Base-by-base conservation (phyloP, 345 rosid genomes). In the Eutrema heterophyllum region DNA sequence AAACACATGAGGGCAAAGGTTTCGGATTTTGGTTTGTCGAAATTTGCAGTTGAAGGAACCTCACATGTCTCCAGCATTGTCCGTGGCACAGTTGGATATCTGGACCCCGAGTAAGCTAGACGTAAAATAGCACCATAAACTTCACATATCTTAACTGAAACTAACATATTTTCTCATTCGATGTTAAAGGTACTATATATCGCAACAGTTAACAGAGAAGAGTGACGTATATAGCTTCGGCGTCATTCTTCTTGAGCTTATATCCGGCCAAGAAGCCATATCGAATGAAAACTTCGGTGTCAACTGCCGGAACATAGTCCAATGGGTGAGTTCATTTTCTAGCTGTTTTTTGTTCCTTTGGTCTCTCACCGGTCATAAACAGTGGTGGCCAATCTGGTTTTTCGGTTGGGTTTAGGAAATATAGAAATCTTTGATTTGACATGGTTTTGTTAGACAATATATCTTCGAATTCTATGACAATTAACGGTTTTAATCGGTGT, bases 141-240 rank as follows among this genome's bases (percentile, higher is more conserved):
- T 33, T 46, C 16, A 71, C 38, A 27, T 64, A 33, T 30, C 35
- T 45, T 35, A 9, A 5, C 3, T 2, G 1, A 48, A 39, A 18
- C 57, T 65, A 36, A 71, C 63, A 40, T 39, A 0, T 12, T 12
- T n/a, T 13, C 3, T 9, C 9, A 11, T 55, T 67, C 4, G 0
- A 61, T 71, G 5, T 24, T 18, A 2, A 82, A 96, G 97, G 90
- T 96, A 96, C 78, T 92, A 92, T 48, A 90, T 92, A 80, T 96
- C 99, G 57, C 99, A 96, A 78, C 99, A 96, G 72, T 84, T 96
- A 51, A 96, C 99, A 0, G 96, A 96, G 78, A 96, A 90, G 86
- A 96, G 99, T 15, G 99, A 96, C 21, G 98, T 96, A 40, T 96
- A 96, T 52, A 90, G 98, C 87, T 96, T 96, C 1, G 99, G 98